phyloP scores from a whole-genome alignment of 2,329 filamentous ascomycete genomes.

The Cordyceps cateniannulata region DNA sequence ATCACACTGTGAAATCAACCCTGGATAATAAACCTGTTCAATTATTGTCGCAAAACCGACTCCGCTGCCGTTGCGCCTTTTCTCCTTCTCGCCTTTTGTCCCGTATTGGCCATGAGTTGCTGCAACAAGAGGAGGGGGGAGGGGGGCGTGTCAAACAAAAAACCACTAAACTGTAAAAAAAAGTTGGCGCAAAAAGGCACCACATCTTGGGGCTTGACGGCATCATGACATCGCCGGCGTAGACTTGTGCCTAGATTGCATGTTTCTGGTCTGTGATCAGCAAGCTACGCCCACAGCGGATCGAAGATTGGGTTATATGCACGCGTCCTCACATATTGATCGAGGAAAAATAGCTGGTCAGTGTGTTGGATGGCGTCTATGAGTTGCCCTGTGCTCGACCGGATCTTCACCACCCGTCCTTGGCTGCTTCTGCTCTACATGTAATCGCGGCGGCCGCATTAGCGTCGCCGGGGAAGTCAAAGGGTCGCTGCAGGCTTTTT shows the following conservation, averaged over 20 bases:
- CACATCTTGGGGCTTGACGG: neutral
- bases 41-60: neutral
- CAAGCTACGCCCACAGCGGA: neutral
- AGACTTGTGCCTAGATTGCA: neutral
- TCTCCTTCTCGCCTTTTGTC: neutral
- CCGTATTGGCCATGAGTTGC: neutral
- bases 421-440: neutral
- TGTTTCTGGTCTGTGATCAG: neutral
- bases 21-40: neutral
- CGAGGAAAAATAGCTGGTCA: neutral
- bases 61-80: neutral
- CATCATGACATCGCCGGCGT: neutral
- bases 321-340: neutral
- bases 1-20: neutral
- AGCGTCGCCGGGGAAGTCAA: neutral
- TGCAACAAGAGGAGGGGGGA: neutral
- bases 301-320: neutral
- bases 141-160: neutral
- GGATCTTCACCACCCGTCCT: neutral
- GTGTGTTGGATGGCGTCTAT: neutral
- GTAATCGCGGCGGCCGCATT: neutral
- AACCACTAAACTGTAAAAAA: neutral
- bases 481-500: neutral
- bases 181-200: neutral
- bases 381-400: neutral